Conservation (phyloP, 192 early-diverging fungal species). For the Diversispora eburnea region DNA sequence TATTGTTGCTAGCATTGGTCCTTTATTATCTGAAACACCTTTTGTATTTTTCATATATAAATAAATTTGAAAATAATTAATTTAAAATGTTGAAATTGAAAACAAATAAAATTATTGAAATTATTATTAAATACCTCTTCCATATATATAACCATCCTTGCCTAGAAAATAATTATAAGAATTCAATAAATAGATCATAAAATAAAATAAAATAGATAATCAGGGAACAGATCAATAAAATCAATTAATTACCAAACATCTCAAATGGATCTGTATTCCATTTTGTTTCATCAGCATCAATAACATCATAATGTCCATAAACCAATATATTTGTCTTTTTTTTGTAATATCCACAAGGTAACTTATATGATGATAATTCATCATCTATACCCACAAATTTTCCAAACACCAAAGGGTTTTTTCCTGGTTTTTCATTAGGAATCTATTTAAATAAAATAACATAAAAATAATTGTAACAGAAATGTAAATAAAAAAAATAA, state of each 20-base stretch:
- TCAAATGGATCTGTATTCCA: conserved; percentile 68
- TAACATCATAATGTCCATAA: conserved; percentile 83
- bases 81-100: not conserved
- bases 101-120: too few relatives aligned
- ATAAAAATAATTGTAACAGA: not conserved
- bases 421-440: conserved; percentile 49
- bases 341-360: not conserved
- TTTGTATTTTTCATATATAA: not conserved
- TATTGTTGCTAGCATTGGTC: conserved; percentile 67
- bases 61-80: not conserved
- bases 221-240: not conserved
- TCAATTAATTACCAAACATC: conserved; percentile 45
- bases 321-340: conserved; percentile 51
- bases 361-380: conserved; percentile 8
- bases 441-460: conserved; percentile 37
- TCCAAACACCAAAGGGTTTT: conserved; percentile 71
- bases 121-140: conserved; percentile 44
- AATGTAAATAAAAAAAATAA: not conserved
- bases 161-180: conserved; percentile 29
- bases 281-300: conserved; percentile 61
- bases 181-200: not conserved
- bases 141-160: conserved; percentile 71
- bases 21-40: conserved; percentile 74
- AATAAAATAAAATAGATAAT: not conserved
- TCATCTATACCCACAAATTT: conserved; percentile 45